phyloP scores from a whole-genome alignment of 2,329 filamentous ascomycete genomes.

The Samsoniella hepiali region DNA sequence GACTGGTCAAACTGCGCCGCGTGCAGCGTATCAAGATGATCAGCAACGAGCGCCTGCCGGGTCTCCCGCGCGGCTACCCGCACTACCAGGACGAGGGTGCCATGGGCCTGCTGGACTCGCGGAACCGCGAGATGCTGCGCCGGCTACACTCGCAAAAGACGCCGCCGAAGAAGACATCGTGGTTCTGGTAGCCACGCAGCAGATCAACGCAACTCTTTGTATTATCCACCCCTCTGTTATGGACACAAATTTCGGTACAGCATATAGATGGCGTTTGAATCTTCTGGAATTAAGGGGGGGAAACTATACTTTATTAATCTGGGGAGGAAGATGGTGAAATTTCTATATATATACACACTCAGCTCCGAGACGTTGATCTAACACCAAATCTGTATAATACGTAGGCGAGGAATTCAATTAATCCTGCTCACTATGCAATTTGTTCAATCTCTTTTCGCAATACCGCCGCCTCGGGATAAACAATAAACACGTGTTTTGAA shows the following conservation, averaged over 20 bases:
- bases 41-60: constrained; percentile 38
- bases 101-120: constrained; percentile 49
- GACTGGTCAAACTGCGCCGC: constrained; percentile 76
- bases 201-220: neutral
- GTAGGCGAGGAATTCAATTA: neutral
- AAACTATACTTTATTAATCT: neutral
- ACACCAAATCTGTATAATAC: neutral
- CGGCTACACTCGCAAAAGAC: constrained; percentile 50
- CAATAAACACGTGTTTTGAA: constrained; percentile 4
- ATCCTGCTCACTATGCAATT: neutral
- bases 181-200: constrained; percentile 23
- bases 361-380: constrained; percentile 3
- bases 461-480: neutral
- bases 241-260: neutral
- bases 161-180: constrained; percentile 34
- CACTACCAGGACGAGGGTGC: constrained; percentile 49
- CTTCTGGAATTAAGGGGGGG: neutral
- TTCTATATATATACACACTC: neutral
- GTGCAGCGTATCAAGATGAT: constrained; percentile 89
- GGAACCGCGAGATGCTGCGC: constrained; percentile 53
- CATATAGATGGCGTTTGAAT: constrained; percentile 18
- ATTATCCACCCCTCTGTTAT: neutral
- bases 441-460: neutral
- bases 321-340: neutral
- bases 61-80: constrained; percentile 37